phyloP scores from a whole-genome alignment of 768 basidiomycete genomes.

The Hortiboletus campestris region DNA sequence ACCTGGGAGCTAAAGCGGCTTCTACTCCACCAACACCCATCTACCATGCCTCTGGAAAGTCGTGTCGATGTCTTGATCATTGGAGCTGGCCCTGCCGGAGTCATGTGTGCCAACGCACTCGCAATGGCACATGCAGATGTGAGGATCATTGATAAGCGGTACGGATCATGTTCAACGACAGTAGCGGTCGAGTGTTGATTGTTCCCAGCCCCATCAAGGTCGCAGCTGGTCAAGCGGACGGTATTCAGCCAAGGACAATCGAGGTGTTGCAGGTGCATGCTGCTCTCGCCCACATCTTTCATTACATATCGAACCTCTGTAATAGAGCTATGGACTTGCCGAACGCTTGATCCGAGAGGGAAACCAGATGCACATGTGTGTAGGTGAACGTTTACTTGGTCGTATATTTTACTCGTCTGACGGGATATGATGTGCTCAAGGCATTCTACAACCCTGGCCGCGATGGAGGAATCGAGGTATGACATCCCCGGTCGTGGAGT shows the following conservation, averaged over 20 bases:
- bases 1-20: too few species aligned
- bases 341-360: too few species aligned
- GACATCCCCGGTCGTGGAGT: neutral
- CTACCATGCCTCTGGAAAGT: slow-evolving; percentile 23
- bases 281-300: neutral
- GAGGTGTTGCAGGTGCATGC: slow-evolving; percentile 15
- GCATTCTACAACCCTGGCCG: slow-evolving; percentile 72
- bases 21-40: neutral
- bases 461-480: slow-evolving; percentile 61
- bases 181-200: too few species aligned
- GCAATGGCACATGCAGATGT: too few species aligned
- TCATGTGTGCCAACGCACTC: slow-evolving; percentile 59
- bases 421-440: slow-evolving; percentile 35
- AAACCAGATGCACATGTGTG: too few species aligned
- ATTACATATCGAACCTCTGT: neutral
- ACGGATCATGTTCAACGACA: too few species aligned
- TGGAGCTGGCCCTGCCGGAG: slow-evolving; percentile 52
- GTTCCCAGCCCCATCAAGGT: too few species aligned
- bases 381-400: too few species aligned
- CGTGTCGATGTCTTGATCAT: slow-evolving; percentile 47
- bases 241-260: too few species aligned
- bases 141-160: too few species aligned
- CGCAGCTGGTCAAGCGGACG: too few species aligned
- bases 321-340: neutral
- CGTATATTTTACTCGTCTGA: slow-evolving; percentile 18